Base-by-base conservation (phyloP, 2,329 filamentous ascomycete species). In the Arthroderma sp. region DNA sequence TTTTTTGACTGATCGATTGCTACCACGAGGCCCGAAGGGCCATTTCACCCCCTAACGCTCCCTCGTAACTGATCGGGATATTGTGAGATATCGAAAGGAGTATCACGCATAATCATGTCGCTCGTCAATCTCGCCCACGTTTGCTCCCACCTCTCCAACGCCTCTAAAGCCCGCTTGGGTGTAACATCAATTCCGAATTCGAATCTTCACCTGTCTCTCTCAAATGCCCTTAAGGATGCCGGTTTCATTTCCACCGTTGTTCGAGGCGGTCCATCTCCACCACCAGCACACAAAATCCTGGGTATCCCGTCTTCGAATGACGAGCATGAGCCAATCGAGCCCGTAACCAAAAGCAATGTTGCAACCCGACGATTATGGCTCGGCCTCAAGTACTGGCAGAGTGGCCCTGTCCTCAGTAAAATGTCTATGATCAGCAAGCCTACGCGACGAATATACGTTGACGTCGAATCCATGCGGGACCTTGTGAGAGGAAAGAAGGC, bases 91-190 rank as follows among this genome's bases (percentile, higher is more conserved):
- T 34, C 32, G 2, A 34, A 9, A 22, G 15, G 36, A 15, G 36
- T 8, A 10, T 2, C 9, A 29, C 10, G 7, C 31, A 10, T 10
- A 6, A 52, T 46, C 40, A 84, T 86, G 81, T 84, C 80, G 56
- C 75, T 94, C 66, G 71, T 76, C 60, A 78, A 82, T 65, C 75
- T 94, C 52, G 74, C 78, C 56, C 71, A 89, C 70, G 78, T 88
- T 67, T 93, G 85, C 73, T 87, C 86, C 53, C 87, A 94, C 69
- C 74, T 95, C 46, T 85, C 91, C 64, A 95, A 95, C 71, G 85
- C 84, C 53, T 83, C 83, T 46, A 80, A 80, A 57, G 86, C 84
- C n/a, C 80, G 82, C 1, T 78, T 95, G 0, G 84, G 82, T 53
- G 72, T 94, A 42, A 94, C 88, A 30, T 93, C 86, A 5, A 75